Evolutionary conservation across 2,329 filamentous ascomycete species (phyloP).

Genomic region (Colletotrichum filicis): DNA sequence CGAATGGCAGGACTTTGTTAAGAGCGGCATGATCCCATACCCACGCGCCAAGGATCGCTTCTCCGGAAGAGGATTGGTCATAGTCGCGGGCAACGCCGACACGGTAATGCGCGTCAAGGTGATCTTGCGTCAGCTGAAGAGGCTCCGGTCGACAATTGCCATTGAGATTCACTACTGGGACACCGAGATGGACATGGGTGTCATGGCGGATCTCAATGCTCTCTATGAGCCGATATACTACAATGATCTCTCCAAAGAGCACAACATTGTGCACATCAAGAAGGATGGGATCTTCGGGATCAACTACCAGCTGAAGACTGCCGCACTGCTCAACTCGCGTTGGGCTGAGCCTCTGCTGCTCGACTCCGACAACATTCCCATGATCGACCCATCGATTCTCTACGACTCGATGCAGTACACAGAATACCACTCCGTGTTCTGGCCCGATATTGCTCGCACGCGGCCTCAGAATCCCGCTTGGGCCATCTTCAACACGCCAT

Average conservation of each 20-base stretch:
- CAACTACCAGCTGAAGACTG: conserved; percentile 31
- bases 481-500: conserved; percentile 25
- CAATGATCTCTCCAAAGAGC: conserved; percentile 22
- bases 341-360: conserved; percentile 17
- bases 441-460: conserved; percentile 24
- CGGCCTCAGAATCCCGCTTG: conserved; percentile 14
- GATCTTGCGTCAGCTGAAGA: conserved; percentile 16
- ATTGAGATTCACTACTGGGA: conserved; percentile 26
- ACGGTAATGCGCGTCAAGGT: conserved; percentile 27
- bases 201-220: conserved; percentile 20
- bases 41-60: conserved; percentile 17
- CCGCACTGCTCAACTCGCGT: conserved; percentile 14
- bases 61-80: conserved; percentile 8
- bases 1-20: conserved; percentile 25
- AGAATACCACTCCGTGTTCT: conserved; percentile 18
- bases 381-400: conserved; percentile 7
- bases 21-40: conserved; percentile 18
- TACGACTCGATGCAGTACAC: conserved; percentile 22
- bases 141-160: neutral
- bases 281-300: conserved; percentile 28
- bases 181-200: conserved; percentile 9
- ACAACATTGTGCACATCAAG: conserved; percentile 23
- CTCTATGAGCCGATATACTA: conserved; percentile 22
- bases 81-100: conserved; percentile 27
- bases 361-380: conserved; percentile 17